phyloP scores from a whole-genome alignment of 1,284 basidiomycete genomes.

The Marasmius sp. region DNA sequence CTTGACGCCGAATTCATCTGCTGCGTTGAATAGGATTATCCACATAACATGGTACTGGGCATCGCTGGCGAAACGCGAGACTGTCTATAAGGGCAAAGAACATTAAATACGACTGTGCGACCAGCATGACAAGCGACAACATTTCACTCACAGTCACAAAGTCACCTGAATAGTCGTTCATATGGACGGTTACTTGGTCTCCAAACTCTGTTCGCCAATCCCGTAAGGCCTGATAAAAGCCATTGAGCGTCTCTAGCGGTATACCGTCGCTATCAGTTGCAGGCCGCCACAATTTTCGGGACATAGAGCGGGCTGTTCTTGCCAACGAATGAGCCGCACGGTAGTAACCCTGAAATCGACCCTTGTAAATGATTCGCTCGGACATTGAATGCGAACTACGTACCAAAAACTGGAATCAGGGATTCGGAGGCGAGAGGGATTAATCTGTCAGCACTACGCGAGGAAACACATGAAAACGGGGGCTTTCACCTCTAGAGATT shows the following conservation, averaged over 20 bases:
- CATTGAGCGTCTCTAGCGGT: conserved; percentile 58
- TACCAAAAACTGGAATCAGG: conserved; percentile 36
- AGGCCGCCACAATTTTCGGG: conserved; percentile 77
- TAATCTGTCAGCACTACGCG: neutral
- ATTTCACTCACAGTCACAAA: conserved; percentile 72
- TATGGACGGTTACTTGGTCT: conserved; percentile 79
- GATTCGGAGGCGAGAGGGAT: neutral
- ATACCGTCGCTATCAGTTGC: conserved; percentile 75
- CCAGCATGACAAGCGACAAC: neutral
- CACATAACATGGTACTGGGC: conserved; percentile 91
- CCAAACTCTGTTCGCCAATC: conserved; percentile 81
- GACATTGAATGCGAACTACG: conserved; percentile 14
- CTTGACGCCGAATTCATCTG: conserved; percentile 82
- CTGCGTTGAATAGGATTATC: conserved; percentile 74
- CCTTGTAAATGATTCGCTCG: conserved; percentile 35
- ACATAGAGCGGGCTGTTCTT: conserved; percentile 76
- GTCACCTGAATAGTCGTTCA: conserved; percentile 81
- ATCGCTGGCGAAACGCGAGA: conserved; percentile 74
- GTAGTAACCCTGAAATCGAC: conserved; percentile 64
- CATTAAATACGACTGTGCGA: conserved; percentile 9
- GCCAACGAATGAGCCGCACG: conserved; percentile 79
- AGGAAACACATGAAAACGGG: conserved; percentile 2
- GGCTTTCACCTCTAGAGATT: conserved; percentile 66
- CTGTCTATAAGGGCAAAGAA: conserved; percentile 28
- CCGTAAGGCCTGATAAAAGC: conserved; percentile 59